phyloP scores from a whole-genome alignment of 345 rosid species.

The Eucalyptus dawsonii region DNA sequence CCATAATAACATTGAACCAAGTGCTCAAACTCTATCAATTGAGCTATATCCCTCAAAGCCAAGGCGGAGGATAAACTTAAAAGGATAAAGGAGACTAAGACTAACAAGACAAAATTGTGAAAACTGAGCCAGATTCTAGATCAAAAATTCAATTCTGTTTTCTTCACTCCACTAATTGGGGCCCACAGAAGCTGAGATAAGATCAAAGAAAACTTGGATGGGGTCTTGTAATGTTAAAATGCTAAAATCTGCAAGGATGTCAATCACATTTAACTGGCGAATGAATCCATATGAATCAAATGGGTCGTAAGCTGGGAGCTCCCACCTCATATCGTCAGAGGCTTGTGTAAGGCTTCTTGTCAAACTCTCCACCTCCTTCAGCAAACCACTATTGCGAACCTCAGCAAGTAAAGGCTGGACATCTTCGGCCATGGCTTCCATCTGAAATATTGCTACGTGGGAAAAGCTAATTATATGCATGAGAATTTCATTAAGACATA shows the following conservation, averaged over 20 bases:
- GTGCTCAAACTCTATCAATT: neutral
- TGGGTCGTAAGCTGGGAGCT: neutral
- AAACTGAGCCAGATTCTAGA: neutral
- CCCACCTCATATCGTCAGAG: slow-evolving; percentile 82
- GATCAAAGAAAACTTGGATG: neutral
- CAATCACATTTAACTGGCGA: neutral
- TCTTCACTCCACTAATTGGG: neutral
- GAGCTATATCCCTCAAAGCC: neutral
- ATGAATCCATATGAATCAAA: neutral
- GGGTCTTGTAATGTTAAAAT: neutral
- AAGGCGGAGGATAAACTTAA: neutral
- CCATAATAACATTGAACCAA: neutral
- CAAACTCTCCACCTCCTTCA: slow-evolving; percentile 78
- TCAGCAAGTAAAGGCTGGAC: slow-evolving; percentile 91
- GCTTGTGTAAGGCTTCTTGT: slow-evolving; percentile 82
- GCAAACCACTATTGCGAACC: slow-evolving; percentile 73
- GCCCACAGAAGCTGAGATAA: neutral
- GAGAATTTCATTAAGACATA: slow-evolving; percentile 32
- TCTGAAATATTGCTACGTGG: slow-evolving; percentile 42
- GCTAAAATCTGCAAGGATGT: neutral
- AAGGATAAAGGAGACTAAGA: neutral
- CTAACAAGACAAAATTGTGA: neutral
- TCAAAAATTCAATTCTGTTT: neutral
- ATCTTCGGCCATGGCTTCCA: slow-evolving; percentile 95
- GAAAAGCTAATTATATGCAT: neutral